These are phyloP conservation scores for Aspergillus floridensis DNA, from an alignment of 2,329 filamentous ascomycete genomes.

Conservation along the genomic window DNA sequence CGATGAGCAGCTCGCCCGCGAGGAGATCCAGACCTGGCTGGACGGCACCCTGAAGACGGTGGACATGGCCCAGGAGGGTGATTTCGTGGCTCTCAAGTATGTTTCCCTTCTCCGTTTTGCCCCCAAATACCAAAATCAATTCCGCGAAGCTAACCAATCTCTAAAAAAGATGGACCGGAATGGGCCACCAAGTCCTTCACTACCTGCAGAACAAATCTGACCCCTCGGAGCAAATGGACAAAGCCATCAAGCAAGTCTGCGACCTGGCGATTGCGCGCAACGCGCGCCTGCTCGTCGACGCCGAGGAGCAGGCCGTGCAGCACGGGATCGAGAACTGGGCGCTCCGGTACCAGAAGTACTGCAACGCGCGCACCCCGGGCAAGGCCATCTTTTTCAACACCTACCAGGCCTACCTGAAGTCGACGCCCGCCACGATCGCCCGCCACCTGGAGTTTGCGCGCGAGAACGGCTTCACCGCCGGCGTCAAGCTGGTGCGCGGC, in stretches of 20 bases:
- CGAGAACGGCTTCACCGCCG: constrained; percentile 50
- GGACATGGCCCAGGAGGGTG: constrained; percentile 51
- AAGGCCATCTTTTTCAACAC: constrained; percentile 55
- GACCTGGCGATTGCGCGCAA: constrained; percentile 42
- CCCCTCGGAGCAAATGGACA: constrained; percentile 48
- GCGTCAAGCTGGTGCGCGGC: constrained; percentile 54
- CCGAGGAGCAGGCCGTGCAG: constrained; percentile 55
- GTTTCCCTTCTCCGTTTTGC: constrained; percentile 41
- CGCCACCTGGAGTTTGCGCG: constrained; percentile 47
- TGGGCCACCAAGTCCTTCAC: constrained; percentile 44
- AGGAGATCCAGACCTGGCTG: constrained; percentile 47
- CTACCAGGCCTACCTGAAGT: constrained; percentile 54
- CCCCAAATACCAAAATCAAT: background rate
- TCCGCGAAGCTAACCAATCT: background rate
- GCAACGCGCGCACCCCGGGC: constrained; percentile 47
- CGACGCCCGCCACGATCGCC: constrained; percentile 45
- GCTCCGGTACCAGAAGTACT: constrained; percentile 53
- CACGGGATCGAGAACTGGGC: constrained; percentile 53
- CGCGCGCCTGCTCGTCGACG: constrained; percentile 52
- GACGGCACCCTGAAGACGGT: constrained; percentile 55
- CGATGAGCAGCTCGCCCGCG: constrained; percentile 31
- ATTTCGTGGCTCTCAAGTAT: constrained; percentile 54
- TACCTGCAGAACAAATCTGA: constrained; percentile 46
- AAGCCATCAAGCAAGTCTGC: constrained; percentile 46
- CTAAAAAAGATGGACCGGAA: constrained; percentile 46